Conservation (phyloP, 176 grass and related monocot genomes). For the Eremochloa ophiuroides region DNA sequence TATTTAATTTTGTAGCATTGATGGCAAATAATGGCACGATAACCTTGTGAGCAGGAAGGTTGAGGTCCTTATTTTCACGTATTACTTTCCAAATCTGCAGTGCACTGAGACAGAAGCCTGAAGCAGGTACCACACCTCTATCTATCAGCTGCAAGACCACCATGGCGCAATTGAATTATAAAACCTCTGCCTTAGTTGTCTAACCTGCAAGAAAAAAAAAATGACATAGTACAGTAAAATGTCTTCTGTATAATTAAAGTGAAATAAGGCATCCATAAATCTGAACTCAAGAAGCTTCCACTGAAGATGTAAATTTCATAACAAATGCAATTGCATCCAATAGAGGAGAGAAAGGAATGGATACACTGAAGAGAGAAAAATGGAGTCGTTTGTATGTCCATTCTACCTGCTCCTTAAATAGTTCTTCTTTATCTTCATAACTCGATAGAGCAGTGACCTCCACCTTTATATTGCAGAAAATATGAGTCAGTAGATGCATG, state of each 20-base stretch:
- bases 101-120: constrained; percentile 80
- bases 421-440: constrained; percentile 86
- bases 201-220: constrained; percentile 50
- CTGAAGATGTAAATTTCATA: neutral
- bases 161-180: constrained; percentile 64
- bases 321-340: constrained; percentile 5
- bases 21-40: constrained; percentile 6
- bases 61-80: constrained; percentile 93
- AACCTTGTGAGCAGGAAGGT: constrained; percentile 96
- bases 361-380: neutral
- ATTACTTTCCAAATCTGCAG: constrained; percentile 89
- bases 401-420: constrained; percentile 80
- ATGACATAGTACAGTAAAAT: neutral
- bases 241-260: neutral
- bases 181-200: constrained; percentile 71
- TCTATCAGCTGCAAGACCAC: constrained; percentile 85
- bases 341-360: neutral
- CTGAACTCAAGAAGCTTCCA: neutral
- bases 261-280: neutral
- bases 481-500: constrained; percentile 1
- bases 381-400: neutral
- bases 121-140: constrained; percentile 84
- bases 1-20: neutral
- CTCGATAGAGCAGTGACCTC: constrained; percentile 79
- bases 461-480: constrained; percentile 63